phyloP scores from a whole-genome alignment of 192 early-diverging fungal species.

The Backusella westeae region DNA sequence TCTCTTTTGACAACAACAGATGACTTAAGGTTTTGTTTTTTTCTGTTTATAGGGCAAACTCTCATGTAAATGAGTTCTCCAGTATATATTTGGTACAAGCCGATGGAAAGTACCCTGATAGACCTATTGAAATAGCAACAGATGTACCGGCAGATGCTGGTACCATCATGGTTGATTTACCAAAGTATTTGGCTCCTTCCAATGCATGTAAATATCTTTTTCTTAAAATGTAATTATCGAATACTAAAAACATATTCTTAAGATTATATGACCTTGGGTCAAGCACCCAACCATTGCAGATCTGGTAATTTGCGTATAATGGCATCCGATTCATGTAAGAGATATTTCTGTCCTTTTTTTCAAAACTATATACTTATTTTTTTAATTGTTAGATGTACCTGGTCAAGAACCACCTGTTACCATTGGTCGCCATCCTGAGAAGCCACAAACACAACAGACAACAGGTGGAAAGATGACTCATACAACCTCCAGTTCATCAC shows the following conservation, averaged over 20 bases:
- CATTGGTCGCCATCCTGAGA: not conserved
- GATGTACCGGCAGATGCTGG: not conserved
- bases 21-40: too few relatives aligned
- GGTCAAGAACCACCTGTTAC: not conserved
- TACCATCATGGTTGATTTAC: not conserved
- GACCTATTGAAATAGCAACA: not conserved
- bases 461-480: not conserved
- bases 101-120: not conserved
- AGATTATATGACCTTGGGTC: constrained; percentile 11
- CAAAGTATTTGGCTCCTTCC: not conserved
- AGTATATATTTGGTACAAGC: constrained; percentile 12
- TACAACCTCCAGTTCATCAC: not conserved
- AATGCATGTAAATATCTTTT: not conserved
- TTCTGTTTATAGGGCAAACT: not conserved
- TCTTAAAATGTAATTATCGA: not conserved
- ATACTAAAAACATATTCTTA: not conserved
- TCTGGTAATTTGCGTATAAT: constrained; percentile 16
- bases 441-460: not conserved
- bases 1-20: too few relatives aligned
- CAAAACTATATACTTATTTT: not conserved
- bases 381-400: not conserved
- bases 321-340: not conserved
- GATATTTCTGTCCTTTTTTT: not conserved
- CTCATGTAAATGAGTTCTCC: not conserved
- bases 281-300: constrained; percentile 6